These are phyloP conservation scores for Halenospora varia DNA, from an alignment of 495 filamentous ascomycete species.

Conservation along the genomic window DNA sequence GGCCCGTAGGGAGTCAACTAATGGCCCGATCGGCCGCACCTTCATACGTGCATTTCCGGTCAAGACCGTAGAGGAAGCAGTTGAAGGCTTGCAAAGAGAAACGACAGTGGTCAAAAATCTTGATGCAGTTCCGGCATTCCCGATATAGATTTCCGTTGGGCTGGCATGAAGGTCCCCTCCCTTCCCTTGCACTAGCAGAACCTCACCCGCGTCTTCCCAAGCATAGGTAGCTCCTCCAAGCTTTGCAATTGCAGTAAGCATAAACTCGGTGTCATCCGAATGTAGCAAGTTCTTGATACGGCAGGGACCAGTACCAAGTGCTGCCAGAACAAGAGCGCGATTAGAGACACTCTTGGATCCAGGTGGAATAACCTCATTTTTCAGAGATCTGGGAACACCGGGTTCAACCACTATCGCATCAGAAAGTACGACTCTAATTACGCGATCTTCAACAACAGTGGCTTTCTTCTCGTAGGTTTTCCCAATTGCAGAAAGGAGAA, in stretches of 20 bases:
- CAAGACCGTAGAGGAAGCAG: conserved; percentile 65
- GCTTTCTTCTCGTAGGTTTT: conserved; percentile 81
- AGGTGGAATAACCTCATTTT: conserved; percentile 78
- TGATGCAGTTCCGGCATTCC: conserved; percentile 95
- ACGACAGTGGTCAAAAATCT: conserved; percentile 93
- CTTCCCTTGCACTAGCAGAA: conserved; percentile 85
- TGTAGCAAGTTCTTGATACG: conserved; percentile 88
- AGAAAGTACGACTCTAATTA: conserved; percentile 80
- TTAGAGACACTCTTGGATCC: conserved; percentile 99
- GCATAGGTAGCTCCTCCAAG: conserved; percentile 87
- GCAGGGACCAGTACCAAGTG: conserved; percentile 82
- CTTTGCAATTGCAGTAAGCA: conserved; percentile 81
- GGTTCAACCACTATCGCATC: conserved; percentile 72
- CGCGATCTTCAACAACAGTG: conserved; percentile 78
- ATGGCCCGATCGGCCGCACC: conserved; percentile 82
- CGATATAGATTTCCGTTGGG: conserved; percentile 76
- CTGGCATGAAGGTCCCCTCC: conserved; percentile 80
- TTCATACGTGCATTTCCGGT: conserved; percentile 98
- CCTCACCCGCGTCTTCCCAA: conserved; percentile 90
- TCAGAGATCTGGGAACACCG: conserved; percentile 55
- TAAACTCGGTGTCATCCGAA: conserved; percentile 95
- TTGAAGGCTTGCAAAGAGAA: conserved; percentile 65
- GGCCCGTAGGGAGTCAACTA: conserved; percentile 84
- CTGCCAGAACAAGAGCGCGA: conserved; percentile 86
- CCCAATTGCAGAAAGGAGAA: conserved; percentile 90